Evolutionary conservation across 768 basidiomycete species (phyloP).

Genomic region (Suillus alpinus): DNA sequence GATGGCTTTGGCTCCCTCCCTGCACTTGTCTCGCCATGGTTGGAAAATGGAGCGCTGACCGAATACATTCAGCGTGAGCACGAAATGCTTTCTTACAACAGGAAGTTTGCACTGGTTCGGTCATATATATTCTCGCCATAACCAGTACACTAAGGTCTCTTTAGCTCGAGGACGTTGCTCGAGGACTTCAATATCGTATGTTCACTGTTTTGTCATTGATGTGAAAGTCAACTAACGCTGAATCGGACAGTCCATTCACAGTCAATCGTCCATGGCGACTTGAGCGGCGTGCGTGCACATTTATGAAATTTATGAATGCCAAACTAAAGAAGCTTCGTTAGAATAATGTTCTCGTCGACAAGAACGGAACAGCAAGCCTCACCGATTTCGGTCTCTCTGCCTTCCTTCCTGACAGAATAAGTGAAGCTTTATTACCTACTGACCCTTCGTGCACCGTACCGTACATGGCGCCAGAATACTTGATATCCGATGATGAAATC

Average conservation of each 20-base stretch:
- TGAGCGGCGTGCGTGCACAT: slow-evolving; percentile 22
- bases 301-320: neutral
- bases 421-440: neutral
- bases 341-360: slow-evolving; percentile 5
- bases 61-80: slow-evolving; percentile 19
- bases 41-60: slow-evolving; percentile 26
- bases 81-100: neutral
- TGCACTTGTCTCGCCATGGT: slow-evolving; percentile 35
- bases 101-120: no score
- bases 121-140: no score
- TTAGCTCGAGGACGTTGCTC: neutral
- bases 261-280: slow-evolving; percentile 23
- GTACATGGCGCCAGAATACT: slow-evolving; percentile 3
- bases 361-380: slow-evolving; percentile 11
- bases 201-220: slow-evolving; percentile 5
- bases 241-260: slow-evolving; percentile 18
- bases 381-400: slow-evolving; percentile 5
- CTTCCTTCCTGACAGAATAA: slow-evolving; percentile 7
- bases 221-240: neutral
- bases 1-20: slow-evolving; percentile 26
- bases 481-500: neutral
- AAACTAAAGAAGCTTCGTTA: neutral
- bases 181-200: neutral
- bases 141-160: no score
- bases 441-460: slow-evolving; percentile 18